Percentiles rank a stretch among this genome's conserved stretches.
Conservation (phyloP, 768 basidiomycete species). For the Vararia minispora region DNA sequence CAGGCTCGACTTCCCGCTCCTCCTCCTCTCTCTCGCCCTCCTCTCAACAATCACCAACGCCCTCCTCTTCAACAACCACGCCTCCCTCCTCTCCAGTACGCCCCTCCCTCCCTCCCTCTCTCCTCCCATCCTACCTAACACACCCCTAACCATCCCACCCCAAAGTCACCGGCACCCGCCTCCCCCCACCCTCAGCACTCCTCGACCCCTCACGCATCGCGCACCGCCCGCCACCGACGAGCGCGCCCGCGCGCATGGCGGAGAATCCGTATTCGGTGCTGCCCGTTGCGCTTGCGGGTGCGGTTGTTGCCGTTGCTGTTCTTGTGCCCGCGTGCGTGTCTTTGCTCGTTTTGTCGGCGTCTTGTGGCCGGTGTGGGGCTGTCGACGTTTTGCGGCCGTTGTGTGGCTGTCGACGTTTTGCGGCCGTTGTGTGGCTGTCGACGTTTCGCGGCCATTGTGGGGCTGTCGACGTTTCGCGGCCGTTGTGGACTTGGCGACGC, state of each 20-base stretch:
- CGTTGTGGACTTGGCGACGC: too few species aligned
- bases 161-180: conserved; percentile 49
- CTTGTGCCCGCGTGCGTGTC: too few species aligned
- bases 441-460: too few species aligned
- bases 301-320: conserved; percentile 1
- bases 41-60: conserved; percentile 48
- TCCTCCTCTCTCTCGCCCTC: conserved; percentile 44
- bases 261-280: too few species aligned
- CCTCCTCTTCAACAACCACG: conserved; percentile 49
- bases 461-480: too few species aligned
- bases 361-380: too few species aligned
- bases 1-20: conserved; percentile 59
- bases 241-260: conserved; percentile 7
- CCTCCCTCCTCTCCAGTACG: conserved; percentile 53
- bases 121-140: background rate
- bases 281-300: conserved; percentile 2
- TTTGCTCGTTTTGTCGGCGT: too few species aligned
- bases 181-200: conserved; percentile 41
- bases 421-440: too few species aligned
- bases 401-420: too few species aligned
- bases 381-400: too few species aligned
- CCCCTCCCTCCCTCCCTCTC: conserved; percentile 8
- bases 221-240: conserved; percentile 16
- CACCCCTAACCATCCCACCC: conserved; percentile 1
- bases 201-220: conserved; percentile 33